Conservation (phyloP, 441 rosid genomes). For the Gossypium schwendimanii region DNA sequence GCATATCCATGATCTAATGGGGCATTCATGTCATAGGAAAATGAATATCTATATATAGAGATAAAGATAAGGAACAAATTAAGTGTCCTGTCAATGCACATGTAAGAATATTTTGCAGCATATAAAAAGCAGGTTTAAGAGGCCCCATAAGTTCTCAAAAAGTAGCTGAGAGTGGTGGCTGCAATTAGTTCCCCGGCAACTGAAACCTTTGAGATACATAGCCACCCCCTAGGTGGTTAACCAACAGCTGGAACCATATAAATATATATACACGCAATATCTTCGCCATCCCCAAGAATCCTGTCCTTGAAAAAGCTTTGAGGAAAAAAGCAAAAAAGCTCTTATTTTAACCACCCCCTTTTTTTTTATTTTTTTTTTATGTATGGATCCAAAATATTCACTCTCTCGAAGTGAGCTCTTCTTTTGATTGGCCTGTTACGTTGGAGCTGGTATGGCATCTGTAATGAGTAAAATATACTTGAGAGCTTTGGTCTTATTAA, state of each 20-base stretch:
- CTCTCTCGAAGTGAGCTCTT: constrained; percentile 20
- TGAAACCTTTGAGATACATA: constrained; percentile 26
- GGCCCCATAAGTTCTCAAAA: constrained; percentile 13
- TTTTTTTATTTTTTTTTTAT: not conserved
- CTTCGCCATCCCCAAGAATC: constrained; percentile 43
- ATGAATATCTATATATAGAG: not conserved
- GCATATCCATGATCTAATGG: not conserved
- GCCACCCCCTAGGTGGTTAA: constrained; percentile 23
- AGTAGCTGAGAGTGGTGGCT: constrained; percentile 20
- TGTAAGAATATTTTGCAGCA: constrained; percentile 15
- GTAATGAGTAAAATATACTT: constrained; percentile 28
- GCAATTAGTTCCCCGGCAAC: constrained; percentile 15
- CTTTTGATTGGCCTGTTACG: constrained; percentile 20
- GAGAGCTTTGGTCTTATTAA: constrained; percentile 28
- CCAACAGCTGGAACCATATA: constrained; percentile 24
- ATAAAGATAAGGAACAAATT: constrained; percentile 1
- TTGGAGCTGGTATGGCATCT: constrained; percentile 34
- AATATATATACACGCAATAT: constrained; percentile 12
- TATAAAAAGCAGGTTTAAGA: constrained; percentile 17
- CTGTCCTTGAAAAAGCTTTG: constrained; percentile 28
- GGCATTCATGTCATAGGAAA: not conserved
- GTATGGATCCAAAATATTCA: constrained; percentile 59
- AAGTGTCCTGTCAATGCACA: constrained; percentile 14
- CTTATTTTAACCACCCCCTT: constrained; percentile 13
- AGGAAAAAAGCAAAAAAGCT: not conserved